Evolutionary conservation across 352 stramenopile species (phyloP), one percentile per base, ranked within the genome.

Genomic region (Pythium plurisporium): DNA sequence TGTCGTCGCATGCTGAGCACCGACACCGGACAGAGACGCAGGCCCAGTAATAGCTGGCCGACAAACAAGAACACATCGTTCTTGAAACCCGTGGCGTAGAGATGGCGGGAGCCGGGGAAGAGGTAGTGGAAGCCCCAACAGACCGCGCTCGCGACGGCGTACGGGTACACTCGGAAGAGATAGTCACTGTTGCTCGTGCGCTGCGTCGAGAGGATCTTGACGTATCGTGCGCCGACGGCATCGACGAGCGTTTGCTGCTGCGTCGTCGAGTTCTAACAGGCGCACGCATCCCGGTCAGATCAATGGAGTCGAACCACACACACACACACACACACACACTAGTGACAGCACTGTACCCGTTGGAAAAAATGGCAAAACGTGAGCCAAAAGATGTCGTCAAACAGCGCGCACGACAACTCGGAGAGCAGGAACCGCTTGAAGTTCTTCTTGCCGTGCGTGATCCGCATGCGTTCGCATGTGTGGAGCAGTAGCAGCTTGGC

Each of bases 281-380:
- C n/a, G n/a, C n/a, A n/a, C n/a, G n/a, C n/a, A n/a, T n/a, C n/a
- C n/a, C n/a, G n/a, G n/a, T n/a, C n/a, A n/a, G n/a, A n/a, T n/a
- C n/a, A n/a, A n/a, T n/a, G n/a, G n/a, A n/a, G n/a, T n/a, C n/a
- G n/a, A n/a, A n/a, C n/a, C n/a, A n/a, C n/a, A n/a, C n/a, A n/a
- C n/a, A n/a, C n/a, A n/a, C n/a, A n/a, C n/a, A n/a, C n/a, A n/a
- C n/a, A n/a, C n/a, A n/a, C n/a, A n/a, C n/a, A n/a, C n/a, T n/a
- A n/a, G n/a, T n/a, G n/a, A 41, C 22, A 2, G 27, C 38, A n/a
- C 9, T 49, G n/a, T 55, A 82, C 76, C 47, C 67, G 85, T 54
- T 96, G 87, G 70, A 92, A 96, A 52, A 96, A 95, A 27, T 91
- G 82, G 59, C 82, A 94, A 65, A 95, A 93, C 2, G 79, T 73